These are phyloP conservation scores for Nemophila menziesii DNA, from an alignment of 257 asterid species.

Conservation along the genomic window DNA sequence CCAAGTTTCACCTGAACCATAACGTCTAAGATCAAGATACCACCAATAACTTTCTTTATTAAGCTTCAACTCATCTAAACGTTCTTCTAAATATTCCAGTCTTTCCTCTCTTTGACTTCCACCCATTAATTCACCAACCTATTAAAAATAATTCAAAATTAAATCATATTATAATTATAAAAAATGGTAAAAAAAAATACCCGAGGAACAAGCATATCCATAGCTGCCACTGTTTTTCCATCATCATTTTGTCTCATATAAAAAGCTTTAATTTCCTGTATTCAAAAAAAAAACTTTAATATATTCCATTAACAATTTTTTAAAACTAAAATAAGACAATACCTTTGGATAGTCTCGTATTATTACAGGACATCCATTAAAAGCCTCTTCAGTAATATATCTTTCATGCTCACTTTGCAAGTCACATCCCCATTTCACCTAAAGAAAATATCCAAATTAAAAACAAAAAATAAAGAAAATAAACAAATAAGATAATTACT, in stretches of 20 bases:
- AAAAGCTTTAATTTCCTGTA: conserved; percentile 89
- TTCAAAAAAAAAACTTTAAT: conserved; percentile 9
- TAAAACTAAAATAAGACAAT: conserved; percentile 6
- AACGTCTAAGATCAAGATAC: conserved; percentile 95
- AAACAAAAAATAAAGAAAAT: too few species aligned
- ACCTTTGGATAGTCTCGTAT: conserved; percentile 98
- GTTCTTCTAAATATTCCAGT: conserved; percentile 62
- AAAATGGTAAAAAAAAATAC: conserved; percentile 28
- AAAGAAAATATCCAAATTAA: conserved; percentile 7
- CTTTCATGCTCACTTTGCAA: conserved; percentile 98
- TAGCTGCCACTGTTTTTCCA: conserved; percentile 96
- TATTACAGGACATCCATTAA: conserved; percentile 88
- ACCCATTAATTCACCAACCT: conserved; percentile 97
- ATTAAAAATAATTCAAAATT: conserved; percentile 13
- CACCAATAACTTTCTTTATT: conserved; percentile 95
- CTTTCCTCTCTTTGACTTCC: conserved; percentile 99
- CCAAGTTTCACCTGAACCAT: conserved; percentile 69
- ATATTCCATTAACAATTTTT: conserved; percentile 3
- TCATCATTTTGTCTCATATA: conserved; percentile 96
- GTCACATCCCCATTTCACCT: conserved; percentile 99
- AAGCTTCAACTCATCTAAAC: conserved; percentile 80
- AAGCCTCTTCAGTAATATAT: conserved; percentile 82
- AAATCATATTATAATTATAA: too few species aligned
- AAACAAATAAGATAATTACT: conserved; percentile 26
- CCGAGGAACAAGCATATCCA: conserved; percentile 99